Conservation (phyloP, 108 stramenopile genomes). For the Nannochloropsis gaditana region DNA sequence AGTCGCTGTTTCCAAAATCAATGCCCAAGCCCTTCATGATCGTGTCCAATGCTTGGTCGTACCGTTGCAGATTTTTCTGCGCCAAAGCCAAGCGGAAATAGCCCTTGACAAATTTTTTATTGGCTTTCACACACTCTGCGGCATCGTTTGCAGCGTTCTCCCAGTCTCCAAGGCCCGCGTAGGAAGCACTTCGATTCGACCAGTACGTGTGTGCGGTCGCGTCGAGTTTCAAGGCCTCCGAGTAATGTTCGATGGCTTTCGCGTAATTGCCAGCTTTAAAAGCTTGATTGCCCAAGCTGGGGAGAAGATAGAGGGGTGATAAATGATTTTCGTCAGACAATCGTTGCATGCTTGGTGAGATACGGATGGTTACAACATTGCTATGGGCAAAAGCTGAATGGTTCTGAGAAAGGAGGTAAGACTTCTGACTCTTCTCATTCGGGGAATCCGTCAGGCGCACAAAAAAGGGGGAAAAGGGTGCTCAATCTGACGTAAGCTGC, state of each 20-base stretch:
- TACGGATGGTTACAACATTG: background rate
- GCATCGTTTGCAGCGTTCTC: conserved; percentile 83
- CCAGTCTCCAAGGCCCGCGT: conserved; percentile 81
- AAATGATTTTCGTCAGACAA: background rate
- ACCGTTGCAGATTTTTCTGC: conserved; percentile 49
- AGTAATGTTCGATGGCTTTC: conserved; percentile 56
- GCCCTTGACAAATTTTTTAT: conserved; percentile 84
- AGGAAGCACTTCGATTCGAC: conserved; percentile 64
- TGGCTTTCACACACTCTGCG: conserved; percentile 80
- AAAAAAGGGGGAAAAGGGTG: too few relatives aligned
- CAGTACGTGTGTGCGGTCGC: conserved; percentile 61
- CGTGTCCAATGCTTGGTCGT: conserved; percentile 27
- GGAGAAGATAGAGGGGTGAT: background rate
- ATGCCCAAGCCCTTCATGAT: conserved; percentile 30
- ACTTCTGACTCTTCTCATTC: background rate
- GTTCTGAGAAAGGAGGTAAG: background rate
- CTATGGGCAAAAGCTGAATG: background rate
- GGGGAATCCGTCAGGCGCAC: background rate
- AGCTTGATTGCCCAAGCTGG: conserved; percentile 46
- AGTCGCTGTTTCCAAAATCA: conserved; percentile 63
- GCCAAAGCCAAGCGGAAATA: conserved; percentile 47
- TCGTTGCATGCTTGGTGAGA: background rate
- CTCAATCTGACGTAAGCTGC: background rate
- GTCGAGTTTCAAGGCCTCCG: conserved; percentile 59
- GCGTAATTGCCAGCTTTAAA: conserved; percentile 52